Evolutionary conservation across 2,329 filamentous ascomycete species (phyloP), one percentile per base, ranked within the genome.

Genomic region (Periconia macrospinosa): DNA sequence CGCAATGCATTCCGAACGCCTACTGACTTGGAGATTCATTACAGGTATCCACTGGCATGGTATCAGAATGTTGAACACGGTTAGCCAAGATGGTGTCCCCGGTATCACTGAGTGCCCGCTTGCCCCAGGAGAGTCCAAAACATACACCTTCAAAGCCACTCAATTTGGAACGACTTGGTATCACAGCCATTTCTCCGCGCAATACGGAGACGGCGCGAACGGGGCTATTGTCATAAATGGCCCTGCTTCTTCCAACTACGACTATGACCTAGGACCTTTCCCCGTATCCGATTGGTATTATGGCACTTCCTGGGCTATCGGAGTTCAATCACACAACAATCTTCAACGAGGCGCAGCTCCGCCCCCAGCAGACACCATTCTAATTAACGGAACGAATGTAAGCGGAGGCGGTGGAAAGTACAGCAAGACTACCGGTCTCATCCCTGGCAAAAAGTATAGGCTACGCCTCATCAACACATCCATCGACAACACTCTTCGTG

Each of bases 281-380:
- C 74, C 83, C 33, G 62, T 87, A 14, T 79, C 76, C 18, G 87
- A 90, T 61, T 89, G 85, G 85, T 85, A 86, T 64, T 83, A 65
- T 42, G 20, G 56, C 37, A 20, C 37, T 49, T 45, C 45, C 44
- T 60, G 56, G 68, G 59, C 45, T 56, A 62, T 54, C 59, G 61
- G 46, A 17, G 37, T 45, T 7, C 50, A 60, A 10, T 62, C 69
- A 2, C 53, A 63, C 20, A 30, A 45, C 7, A 69, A 66, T 45
- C 57, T 73, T 33, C 74, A 76, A 45, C 7, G 27, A 2, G 67
- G 68, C 13, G 44, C 43, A 2, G 53, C 66, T 20, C 66, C 67
- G 10, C 73, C 73, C 2, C 63, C 66, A n/a, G 65, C 60, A 27
- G 83, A 86, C 49, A 65, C 42, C 23, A 52, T 65, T 17, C 41